Evolutionary conservation across 306 rosid species (phyloP).

Genomic region (Cajanus cajan): DNA sequence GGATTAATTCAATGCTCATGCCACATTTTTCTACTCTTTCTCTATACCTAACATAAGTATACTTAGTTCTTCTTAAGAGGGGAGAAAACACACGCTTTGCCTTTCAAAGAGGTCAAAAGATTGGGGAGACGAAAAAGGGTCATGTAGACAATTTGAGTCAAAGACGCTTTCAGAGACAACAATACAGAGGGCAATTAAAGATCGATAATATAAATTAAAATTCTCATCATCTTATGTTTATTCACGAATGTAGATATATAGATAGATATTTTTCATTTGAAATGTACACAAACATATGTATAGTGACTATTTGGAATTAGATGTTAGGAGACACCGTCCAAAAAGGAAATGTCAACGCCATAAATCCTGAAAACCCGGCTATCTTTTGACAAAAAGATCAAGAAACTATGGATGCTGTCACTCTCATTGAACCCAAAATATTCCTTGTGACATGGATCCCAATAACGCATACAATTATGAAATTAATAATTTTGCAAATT

Average conservation of each 20-base stretch:
- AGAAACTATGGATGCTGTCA: constrained; percentile 53
- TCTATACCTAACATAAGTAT: constrained; percentile 52
- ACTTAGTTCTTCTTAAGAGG: constrained; percentile 41
- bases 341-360: constrained; percentile 57
- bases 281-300: constrained; percentile 3
- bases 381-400: constrained; percentile 59
- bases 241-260: not conserved
- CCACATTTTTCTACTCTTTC: constrained; percentile 34
- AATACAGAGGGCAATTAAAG: constrained; percentile 29
- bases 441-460: constrained; percentile 48
- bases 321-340: constrained; percentile 43
- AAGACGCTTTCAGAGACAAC: constrained; percentile 66
- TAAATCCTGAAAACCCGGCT: constrained; percentile 64
- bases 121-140: constrained; percentile 41
- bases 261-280: constrained; percentile 18
- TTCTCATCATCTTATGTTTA: not conserved
- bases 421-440: constrained; percentile 44
- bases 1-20: constrained; percentile 50
- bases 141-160: constrained; percentile 60
- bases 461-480: constrained; percentile 27
- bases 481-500: constrained; percentile 21
- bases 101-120: constrained; percentile 62
- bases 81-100: constrained; percentile 56
- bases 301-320: not conserved
- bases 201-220: not conserved